phyloP scores from a whole-genome alignment of 768 basidiomycete genomes.

The Lentinula boryana region DNA sequence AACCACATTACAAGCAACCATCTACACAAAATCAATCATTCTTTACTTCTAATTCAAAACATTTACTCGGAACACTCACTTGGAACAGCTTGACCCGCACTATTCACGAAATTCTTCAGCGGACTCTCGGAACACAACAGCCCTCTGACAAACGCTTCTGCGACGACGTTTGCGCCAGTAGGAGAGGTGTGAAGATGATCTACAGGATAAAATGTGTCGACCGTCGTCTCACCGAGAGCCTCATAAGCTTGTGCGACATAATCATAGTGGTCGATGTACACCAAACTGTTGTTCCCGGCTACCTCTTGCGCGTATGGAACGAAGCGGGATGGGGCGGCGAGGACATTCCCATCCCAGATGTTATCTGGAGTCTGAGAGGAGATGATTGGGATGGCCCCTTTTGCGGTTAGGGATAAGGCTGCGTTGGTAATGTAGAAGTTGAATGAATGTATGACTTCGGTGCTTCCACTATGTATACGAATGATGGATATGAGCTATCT shows the following conservation, averaged over 20 bases:
- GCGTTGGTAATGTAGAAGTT: slow-evolving; percentile 41
- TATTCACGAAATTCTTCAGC: slow-evolving; percentile 27
- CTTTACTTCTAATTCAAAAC: background rate
- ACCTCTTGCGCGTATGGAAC: slow-evolving; percentile 36
- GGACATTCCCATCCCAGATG: slow-evolving; percentile 29
- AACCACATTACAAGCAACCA: slow-evolving; percentile 7
- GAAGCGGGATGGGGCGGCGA: slow-evolving; percentile 32
- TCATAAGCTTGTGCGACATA: slow-evolving; percentile 37
- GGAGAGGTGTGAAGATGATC: slow-evolving; percentile 43
- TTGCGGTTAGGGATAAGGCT: slow-evolving; percentile 31
- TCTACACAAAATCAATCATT: slow-evolving; percentile 7
- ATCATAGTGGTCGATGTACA: slow-evolving; percentile 41
- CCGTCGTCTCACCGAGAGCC: slow-evolving; percentile 27
- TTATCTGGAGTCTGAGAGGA: slow-evolving; percentile 45
- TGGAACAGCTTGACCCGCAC: slow-evolving; percentile 30
- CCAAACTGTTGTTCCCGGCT: slow-evolving; percentile 28
- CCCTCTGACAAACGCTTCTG: slow-evolving; percentile 40
- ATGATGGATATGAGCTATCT: background rate
- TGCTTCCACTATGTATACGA: slow-evolving; percentile 23
- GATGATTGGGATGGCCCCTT: slow-evolving; percentile 42
- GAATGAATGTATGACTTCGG: slow-evolving; percentile 37
- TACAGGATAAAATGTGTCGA: slow-evolving; percentile 34
- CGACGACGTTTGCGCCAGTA: slow-evolving; percentile 40
- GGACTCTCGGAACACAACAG: slow-evolving; percentile 31
- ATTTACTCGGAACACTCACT: slow-evolving; percentile 16